These are phyloP conservation scores for Bocquillonia castaneifolia DNA, from an alignment of 441 rosid genomes.

Conservation along the genomic window DNA sequence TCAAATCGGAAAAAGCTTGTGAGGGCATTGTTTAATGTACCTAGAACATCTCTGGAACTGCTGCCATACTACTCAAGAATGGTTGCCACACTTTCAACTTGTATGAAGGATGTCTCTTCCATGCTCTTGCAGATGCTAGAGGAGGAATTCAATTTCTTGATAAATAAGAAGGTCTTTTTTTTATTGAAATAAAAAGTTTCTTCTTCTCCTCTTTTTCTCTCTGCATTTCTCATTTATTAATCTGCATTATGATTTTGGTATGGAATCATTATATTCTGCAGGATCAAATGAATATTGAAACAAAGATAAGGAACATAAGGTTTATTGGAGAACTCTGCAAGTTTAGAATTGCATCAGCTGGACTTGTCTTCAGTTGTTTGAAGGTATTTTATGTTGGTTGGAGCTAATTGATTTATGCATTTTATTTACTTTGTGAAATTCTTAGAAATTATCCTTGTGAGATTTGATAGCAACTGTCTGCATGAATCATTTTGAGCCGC, in stretches of 20 bases:
- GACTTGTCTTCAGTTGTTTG: constrained; percentile 87
- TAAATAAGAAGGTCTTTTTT: constrained; percentile 79
- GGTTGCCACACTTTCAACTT: constrained; percentile 91
- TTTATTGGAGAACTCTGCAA: constrained; percentile 99
- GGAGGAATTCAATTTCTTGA: constrained; percentile 95
- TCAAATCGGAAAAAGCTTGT: constrained; percentile 92
- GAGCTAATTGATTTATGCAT: constrained; percentile 11
- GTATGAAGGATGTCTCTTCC: constrained; percentile 90
- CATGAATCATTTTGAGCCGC: background rate
- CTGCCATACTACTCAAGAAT: constrained; percentile 90
- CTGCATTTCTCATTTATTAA: constrained; percentile 1
- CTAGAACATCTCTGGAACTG: constrained; percentile 93
- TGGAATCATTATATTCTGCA: constrained; percentile 38
- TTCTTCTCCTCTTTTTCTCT: constrained; percentile 6
- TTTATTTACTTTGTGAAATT: background rate
- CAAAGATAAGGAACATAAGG: constrained; percentile 95
- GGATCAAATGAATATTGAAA: constrained; percentile 99
- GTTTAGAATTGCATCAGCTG: constrained; percentile 79
- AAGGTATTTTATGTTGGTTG: constrained; percentile 52
- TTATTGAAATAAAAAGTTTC: constrained; percentile 15
- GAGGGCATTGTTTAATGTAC: constrained; percentile 90
- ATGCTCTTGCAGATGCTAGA: constrained; percentile 94
- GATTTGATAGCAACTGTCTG: background rate
- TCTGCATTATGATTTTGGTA: constrained; percentile 3
- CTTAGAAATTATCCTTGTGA: background rate